phyloP scores from a whole-genome alignment of 2,329 filamentous ascomycete genomes.

The Elsinoe perseae region DNA sequence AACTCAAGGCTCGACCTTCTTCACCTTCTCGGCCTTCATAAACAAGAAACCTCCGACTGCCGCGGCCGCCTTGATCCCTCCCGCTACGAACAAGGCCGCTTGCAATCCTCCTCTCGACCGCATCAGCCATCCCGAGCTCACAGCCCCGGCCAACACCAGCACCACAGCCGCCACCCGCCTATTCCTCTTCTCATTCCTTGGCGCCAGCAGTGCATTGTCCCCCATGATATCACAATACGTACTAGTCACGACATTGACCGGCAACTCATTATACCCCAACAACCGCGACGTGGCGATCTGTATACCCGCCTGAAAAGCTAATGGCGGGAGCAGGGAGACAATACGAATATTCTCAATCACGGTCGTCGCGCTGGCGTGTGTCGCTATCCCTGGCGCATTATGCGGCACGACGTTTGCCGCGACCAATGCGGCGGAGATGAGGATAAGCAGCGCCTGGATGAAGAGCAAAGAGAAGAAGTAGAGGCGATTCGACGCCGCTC shows the following conservation, averaged over 20 bases:
- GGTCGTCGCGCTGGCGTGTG: slow-evolving; percentile 22
- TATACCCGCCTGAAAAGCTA: slow-evolving; percentile 49
- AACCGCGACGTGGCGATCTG: slow-evolving; percentile 46
- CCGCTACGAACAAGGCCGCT: slow-evolving; percentile 41
- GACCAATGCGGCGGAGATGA: slow-evolving; percentile 47
- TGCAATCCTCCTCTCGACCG: slow-evolving; percentile 36
- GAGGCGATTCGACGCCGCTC: slow-evolving; percentile 25
- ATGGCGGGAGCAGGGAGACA: slow-evolving; percentile 36
- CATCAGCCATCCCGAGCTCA: slow-evolving; percentile 44
- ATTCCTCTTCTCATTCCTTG: slow-evolving; percentile 46
- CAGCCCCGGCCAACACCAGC: slow-evolving; percentile 41
- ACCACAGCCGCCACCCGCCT: slow-evolving; percentile 41
- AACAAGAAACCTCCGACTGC: slow-evolving; percentile 27
- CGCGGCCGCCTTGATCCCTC: slow-evolving; percentile 39
- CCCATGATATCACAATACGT: slow-evolving; percentile 48
- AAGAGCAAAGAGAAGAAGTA: slow-evolving; percentile 45
- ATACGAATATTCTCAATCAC: slow-evolving; percentile 36
- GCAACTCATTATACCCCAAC: slow-evolving; percentile 47
- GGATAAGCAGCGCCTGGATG: slow-evolving; percentile 45
- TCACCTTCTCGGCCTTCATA: slow-evolving; percentile 13
- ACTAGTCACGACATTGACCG: slow-evolving; percentile 49
- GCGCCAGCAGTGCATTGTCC: slow-evolving; percentile 43
- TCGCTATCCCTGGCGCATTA: slow-evolving; percentile 32
- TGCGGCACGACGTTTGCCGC: slow-evolving; percentile 40
- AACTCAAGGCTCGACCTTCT: background rate